Percentiles rank a stretch among this genome's conserved stretches.
These are phyloP conservation scores for Cladobotryum mycophilum DNA, from an alignment of 2,329 filamentous ascomycete species.

Conservation along the genomic window DNA sequence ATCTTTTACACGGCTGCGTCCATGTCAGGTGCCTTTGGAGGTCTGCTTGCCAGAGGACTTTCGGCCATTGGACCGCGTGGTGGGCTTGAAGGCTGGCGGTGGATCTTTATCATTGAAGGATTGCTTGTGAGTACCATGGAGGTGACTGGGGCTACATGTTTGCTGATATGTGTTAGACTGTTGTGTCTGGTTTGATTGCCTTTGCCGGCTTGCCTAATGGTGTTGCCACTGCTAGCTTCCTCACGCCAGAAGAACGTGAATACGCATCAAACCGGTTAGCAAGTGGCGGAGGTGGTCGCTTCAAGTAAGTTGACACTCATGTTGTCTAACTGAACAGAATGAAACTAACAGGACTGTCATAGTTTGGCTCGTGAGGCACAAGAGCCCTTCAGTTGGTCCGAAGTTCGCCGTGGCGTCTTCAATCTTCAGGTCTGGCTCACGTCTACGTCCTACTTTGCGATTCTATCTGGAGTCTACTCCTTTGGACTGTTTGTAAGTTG, in stretches of 20 bases:
- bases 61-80: constrained; percentile 51
- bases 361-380: constrained; percentile 23
- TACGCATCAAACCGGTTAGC: constrained; percentile 41
- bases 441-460: constrained; percentile 55
- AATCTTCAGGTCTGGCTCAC: constrained; percentile 58
- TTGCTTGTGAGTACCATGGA: constrained; percentile 35
- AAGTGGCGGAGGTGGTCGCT: constrained; percentile 29
- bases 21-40: constrained; percentile 54
- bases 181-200: constrained; percentile 44
- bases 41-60: constrained; percentile 54
- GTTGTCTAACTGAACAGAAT: background rate
- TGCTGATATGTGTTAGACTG: constrained; percentile 35
- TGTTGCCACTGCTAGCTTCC: constrained; percentile 46
- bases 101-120: constrained; percentile 58
- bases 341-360: background rate
- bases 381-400: constrained; percentile 53
- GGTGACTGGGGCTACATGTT: background rate
- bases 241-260: constrained; percentile 45
- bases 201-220: constrained; percentile 51
- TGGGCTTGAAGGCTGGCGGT: constrained; percentile 52
- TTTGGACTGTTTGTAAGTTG: constrained; percentile 57
- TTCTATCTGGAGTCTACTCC: constrained; percentile 53
- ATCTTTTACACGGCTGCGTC: constrained; percentile 64
- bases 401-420: constrained; percentile 55
- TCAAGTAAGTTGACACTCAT: constrained; percentile 21